A percentile compares a stretch with the other conserved stretches of the same genome.
phyloP scores from a whole-genome alignment of 2,329 filamentous ascomycete species.

The Fusarium irregulare region DNA sequence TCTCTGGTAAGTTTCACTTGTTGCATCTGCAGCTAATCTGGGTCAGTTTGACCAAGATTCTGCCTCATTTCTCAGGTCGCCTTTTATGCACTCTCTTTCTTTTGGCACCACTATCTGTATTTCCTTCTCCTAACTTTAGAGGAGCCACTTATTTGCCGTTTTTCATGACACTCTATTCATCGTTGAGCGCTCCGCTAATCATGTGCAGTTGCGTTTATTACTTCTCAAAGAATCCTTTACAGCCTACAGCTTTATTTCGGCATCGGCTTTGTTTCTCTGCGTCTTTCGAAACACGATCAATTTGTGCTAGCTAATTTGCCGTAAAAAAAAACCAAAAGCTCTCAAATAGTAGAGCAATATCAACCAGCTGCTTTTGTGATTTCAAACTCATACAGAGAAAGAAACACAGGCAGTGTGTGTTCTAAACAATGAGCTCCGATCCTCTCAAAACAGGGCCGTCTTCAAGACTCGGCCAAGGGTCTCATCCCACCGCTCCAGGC shows the following conservation, averaged over 20 bases:
- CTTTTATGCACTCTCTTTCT: slow-evolving; percentile 3
- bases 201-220: slow-evolving; percentile 39
- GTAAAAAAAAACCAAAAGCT: not conserved
- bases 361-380: not conserved
- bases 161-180: slow-evolving; percentile 24
- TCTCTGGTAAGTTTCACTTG: slow-evolving; percentile 40
- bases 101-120: slow-evolving; percentile 16
- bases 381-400: slow-evolving; percentile 25
- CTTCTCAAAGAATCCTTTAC: slow-evolving; percentile 31
- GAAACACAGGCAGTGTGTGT: slow-evolving; percentile 18
- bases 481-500: slow-evolving; percentile 59
- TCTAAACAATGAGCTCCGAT: slow-evolving; percentile 62
- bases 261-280: slow-evolving; percentile 9
- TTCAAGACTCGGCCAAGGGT: slow-evolving; percentile 63
- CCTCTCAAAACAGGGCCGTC: slow-evolving; percentile 62
- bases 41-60: slow-evolving; percentile 11
- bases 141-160: slow-evolving; percentile 28
- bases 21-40: slow-evolving; percentile 3
- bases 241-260: slow-evolving; percentile 22
- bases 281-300: slow-evolving; percentile 9
- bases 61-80: slow-evolving; percentile 21
- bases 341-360: not conserved
- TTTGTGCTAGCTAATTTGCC: slow-evolving; percentile 9
- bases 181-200: slow-evolving; percentile 28
- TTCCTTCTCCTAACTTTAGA: slow-evolving; percentile 25